Evolutionary conservation across 768 basidiomycete genomes (phyloP), one percentile per base, ranked within the genome.

Genomic region (Agaricus subrufescens): DNA sequence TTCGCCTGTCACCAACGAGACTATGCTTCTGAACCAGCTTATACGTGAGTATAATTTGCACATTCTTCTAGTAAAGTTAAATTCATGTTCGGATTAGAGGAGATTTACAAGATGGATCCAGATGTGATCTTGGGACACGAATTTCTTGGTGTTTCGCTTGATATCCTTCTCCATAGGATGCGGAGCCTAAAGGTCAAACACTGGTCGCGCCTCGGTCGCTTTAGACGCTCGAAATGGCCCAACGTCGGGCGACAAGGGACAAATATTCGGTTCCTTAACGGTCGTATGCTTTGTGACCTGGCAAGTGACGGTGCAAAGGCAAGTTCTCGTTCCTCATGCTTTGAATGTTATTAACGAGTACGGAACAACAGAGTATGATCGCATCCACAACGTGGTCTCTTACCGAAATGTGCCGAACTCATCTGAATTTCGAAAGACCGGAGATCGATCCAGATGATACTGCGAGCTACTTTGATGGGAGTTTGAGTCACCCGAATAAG

Each of bases 371-470:
- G 94, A 87, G 90, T 23, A 96, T 98, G 93, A 98, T 99, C 67
- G 73, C 87, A 0, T 98, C 97, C 3, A 98, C 94, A 3, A 98
- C 97, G 1, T 99, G 97, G 97, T 96, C 95, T 2, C 73, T 98
- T 52, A 93, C 92, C 8, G 97, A 99, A 70, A 98, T 99, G 94
- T 94, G 91, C 72, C 82, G 78, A 59, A 90, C 93, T 0, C 89
- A 96, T 67, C 82, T 99, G 60, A 87, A 87, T 59, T 81, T 83
- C 57, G 86, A 89, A 51, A 77, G 97, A 38, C 89, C 97, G 65
- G 97, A 98, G 60, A 94, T 97, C 59, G 96, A 98, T 65, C 88
- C 94, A 0, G 96, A 98, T 59, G 97, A 98, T 65, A 96, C 93
- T 0, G 86, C 92, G 29, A 78, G 81, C 60, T 98, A 91, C 70